Base-by-base conservation (phyloP, 2,329 filamentous ascomycete species). In the Corynespora cassiicola region DNA sequence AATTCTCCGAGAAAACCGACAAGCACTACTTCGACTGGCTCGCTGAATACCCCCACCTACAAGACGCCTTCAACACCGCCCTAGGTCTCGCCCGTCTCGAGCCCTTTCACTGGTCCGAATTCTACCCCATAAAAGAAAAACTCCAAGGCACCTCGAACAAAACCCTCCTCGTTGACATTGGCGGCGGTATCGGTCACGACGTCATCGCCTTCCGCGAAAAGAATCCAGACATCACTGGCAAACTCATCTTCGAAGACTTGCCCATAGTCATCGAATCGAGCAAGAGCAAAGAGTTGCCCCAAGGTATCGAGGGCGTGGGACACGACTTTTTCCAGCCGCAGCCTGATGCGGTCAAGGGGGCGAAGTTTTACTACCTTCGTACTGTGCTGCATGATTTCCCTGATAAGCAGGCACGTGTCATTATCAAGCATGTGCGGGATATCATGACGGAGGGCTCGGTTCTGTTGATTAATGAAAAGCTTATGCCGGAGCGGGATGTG, bases 391-490 rank as follows among this genome's bases (percentile, higher is more conserved):
- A 74, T 24, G 69, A 74, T 41, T 74, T 67, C 68, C 56, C 65
- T 0, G 65, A 74, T 32, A 50, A 49, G 7, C 49, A 62, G 12
- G 60, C 61, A 0, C 14, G 45, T 4, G 26, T 45, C 11, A 72
- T 74, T 19, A 40, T 75, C 7, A 42, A 45, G 14, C 54, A 70
- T 9, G 41, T 66, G 6, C 47, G 38, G 7, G 52, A 50, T 10
- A 57, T 54, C 11, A 63, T 72, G 58, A 56, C 46, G 19, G 40
- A 30, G 58, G 67, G 31, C 66, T 72, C 68, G 6, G 70, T 71
- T 35, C 26, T 77, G 4, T 47, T 78, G 11, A 63, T 78, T 23
- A 68, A 71, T 21, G 74, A 76, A 27, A 66, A 67, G 34, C 54
- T 72, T 1, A 52, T 76, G 11, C 68, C 70, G 3, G 62, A 69